Evolutionary conservation across 2,329 filamentous ascomycete genomes (phyloP), one percentile per base, ranked within the genome.

Genomic region (Chaetoscypha palmicola): DNA sequence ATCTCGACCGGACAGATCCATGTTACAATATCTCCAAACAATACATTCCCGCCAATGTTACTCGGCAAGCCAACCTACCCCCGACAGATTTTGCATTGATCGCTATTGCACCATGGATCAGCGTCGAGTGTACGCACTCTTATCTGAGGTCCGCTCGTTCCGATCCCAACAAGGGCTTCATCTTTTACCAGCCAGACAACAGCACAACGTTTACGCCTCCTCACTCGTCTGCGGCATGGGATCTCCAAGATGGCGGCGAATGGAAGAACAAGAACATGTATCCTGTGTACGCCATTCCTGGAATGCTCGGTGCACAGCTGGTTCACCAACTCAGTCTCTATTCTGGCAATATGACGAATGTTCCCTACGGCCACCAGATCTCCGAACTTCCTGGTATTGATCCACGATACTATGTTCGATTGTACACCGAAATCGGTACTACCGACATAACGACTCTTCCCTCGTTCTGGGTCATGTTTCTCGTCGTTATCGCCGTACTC

Each of bases 91-190:
- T 86, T 62, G 79, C 83, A 43, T 70, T 89, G 40, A 77, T 96
- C 55, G 90, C 85, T 21, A 68, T 96, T 41, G 90, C 87, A 19
- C 91, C 91, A 21, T 97, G 91, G 90, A 79, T 88, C 55, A 84
- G 74, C 49, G 68, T 73, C 5, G 68, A 77, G 20, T 98, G 91
- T 61, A 84, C 86, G 10, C 66, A 73, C 43, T 75, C 82, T 34
- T 95, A 88, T 61, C 72, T 97, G 36, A 66, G 72, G 14, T 71
- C 76, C 16, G 74, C 76, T n/a, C 68, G 70, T 23, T 57, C 64
- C 43, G 77, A 81, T 52, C 73, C 77, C 19, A 71, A 83, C 8
- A 73, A 78, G 32, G 79, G 69, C 17, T 76, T 84, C 58, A 67
- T 84, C 30, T 81, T 83, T 53, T 84, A 81, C 61, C 69, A 68